These are phyloP conservation scores for Sedum album DNA, from an alignment of 164 flowering plant genomes.

Conservation along the genomic window DNA sequence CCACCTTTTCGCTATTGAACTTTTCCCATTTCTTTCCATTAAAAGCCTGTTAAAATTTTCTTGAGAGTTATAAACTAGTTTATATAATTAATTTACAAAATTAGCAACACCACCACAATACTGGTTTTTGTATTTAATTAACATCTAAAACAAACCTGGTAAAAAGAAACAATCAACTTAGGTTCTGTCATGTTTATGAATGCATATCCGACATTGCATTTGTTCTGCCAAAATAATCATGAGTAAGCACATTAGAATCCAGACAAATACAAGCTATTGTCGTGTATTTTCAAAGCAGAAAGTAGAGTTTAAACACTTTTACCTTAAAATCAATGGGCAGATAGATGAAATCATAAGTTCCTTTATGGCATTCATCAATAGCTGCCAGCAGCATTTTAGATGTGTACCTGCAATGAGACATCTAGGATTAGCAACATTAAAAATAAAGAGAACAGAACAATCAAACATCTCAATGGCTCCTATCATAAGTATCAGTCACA, in stretches of 20 bases:
- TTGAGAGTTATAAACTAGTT: not conserved
- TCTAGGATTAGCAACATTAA: not conserved
- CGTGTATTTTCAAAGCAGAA: not conserved
- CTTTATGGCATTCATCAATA: conserved; percentile 50
- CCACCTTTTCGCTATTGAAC: conserved; percentile 58
- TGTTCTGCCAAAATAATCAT: conserved; percentile 32
- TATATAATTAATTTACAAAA: not conserved
- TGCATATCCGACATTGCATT: conserved; percentile 66
- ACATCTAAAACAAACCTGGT: conserved; percentile 30
- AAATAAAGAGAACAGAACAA: not conserved
- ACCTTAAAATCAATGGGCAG: conserved; percentile 63
- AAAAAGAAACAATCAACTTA: conserved; percentile 38
- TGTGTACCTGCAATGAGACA: conserved; percentile 35
- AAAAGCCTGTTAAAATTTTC: conserved; percentile 28
- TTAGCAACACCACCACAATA: not conserved
- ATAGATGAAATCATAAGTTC: conserved; percentile 54
- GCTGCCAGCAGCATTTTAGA: conserved; percentile 66
- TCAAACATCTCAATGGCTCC: not conserved
- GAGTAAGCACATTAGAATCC: not conserved
- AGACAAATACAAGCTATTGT: not conserved
- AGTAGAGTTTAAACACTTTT: conserved; percentile 15
- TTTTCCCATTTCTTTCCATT: conserved; percentile 65
- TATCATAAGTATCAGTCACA: not conserved
- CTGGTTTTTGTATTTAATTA: not conserved
- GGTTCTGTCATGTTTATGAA: conserved; percentile 63